Percentiles rank a stretch among this genome's conserved stretches.
Conservation (phyloP, 768 basidiomycete species). For the Candolleomyces eurysporus region DNA sequence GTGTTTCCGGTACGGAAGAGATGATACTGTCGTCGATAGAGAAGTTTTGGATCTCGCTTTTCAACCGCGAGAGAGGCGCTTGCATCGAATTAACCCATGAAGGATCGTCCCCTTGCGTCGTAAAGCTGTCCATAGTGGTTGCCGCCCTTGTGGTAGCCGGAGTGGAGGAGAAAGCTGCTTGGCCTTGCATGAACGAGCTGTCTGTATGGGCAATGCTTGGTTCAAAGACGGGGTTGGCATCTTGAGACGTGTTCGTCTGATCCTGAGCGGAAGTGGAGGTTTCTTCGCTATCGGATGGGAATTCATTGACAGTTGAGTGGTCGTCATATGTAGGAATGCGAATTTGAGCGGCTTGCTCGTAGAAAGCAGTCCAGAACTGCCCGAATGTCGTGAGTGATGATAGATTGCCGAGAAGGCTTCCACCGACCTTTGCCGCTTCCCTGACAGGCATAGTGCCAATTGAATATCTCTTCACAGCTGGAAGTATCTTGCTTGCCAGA, state of each 20-base stretch:
- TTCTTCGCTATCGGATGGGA: slow-evolving; percentile 34
- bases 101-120: slow-evolving; percentile 42
- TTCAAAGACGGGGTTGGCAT: slow-evolving; percentile 24
- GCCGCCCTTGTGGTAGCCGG: slow-evolving; percentile 54
- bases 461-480: slow-evolving; percentile 87
- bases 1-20: slow-evolving; percentile 9
- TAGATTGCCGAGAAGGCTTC: background rate
- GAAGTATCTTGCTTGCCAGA: slow-evolving; percentile 76
- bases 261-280: slow-evolving; percentile 22
- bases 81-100: slow-evolving; percentile 78
- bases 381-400: background rate
- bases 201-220: slow-evolving; percentile 57
- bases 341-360: slow-evolving; percentile 89
- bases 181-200: slow-evolving; percentile 70
- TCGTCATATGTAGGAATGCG: slow-evolving; percentile 76
- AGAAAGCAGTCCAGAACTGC: slow-evolving; percentile 97
- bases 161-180: slow-evolving; percentile 76
- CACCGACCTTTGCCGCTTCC: slow-evolving; percentile 82
- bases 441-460: slow-evolving; percentile 84
- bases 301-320: slow-evolving; percentile 54
- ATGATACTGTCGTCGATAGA: slow-evolving; percentile 33
- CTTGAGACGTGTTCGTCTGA: slow-evolving; percentile 20
- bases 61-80: slow-evolving; percentile 68
- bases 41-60: slow-evolving; percentile 59
- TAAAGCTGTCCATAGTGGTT: slow-evolving; percentile 36